Percentiles rank a stretch among this genome's conserved stretches.
These are phyloP conservation scores for Hyphopichia fennica DNA, from an alignment of 1,139 yeast species.

Conservation along the genomic window DNA sequence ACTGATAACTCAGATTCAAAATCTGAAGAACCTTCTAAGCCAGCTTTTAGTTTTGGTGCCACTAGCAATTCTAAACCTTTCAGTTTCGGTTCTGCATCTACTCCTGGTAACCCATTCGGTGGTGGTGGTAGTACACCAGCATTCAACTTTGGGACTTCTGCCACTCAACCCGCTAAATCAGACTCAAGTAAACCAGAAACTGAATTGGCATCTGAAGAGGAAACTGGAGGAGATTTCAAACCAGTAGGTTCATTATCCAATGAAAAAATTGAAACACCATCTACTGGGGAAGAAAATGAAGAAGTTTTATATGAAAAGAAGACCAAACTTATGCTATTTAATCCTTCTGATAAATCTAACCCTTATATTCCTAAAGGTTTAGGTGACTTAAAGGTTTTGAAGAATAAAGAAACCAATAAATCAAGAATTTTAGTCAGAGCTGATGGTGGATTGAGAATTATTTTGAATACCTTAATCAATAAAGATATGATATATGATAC, in stretches of 20 bases:
- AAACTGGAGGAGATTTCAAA: slow-evolving; percentile 46
- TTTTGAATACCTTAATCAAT: slow-evolving; percentile 62
- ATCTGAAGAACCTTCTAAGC: slow-evolving; percentile 4
- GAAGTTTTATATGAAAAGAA: slow-evolving; percentile 61
- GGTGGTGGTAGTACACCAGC: slow-evolving; percentile 13
- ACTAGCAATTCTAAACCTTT: slow-evolving; percentile 7
- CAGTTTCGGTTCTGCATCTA: slow-evolving; percentile 13
- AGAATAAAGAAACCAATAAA: slow-evolving; percentile 56
- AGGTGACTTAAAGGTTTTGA: slow-evolving; percentile 77
- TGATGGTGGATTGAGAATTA: slow-evolving; percentile 83
- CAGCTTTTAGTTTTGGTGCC: slow-evolving; percentile 2
- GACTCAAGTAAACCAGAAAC: slow-evolving; percentile 35
- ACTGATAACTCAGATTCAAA: slow-evolving; percentile 21
- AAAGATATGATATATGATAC: slow-evolving; percentile 55
- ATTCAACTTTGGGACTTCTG: slow-evolving; percentile 14
- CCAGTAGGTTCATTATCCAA: slow-evolving; percentile 45
- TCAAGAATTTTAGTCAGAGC: slow-evolving; percentile 78
- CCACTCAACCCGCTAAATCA: slow-evolving; percentile 24
- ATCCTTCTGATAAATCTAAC: slow-evolving; percentile 46
- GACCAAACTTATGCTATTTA: slow-evolving; percentile 68
- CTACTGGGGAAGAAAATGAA: slow-evolving; percentile 88
- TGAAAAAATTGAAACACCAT: slow-evolving; percentile 45
- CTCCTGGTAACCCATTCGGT: slow-evolving; percentile 8
- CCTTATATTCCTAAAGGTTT: slow-evolving; percentile 68
- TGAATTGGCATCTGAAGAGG: slow-evolving; percentile 34